These are phyloP conservation scores for Colletotrichum horii DNA, from an alignment of 2,329 filamentous ascomycete species.

Conservation along the genomic window DNA sequence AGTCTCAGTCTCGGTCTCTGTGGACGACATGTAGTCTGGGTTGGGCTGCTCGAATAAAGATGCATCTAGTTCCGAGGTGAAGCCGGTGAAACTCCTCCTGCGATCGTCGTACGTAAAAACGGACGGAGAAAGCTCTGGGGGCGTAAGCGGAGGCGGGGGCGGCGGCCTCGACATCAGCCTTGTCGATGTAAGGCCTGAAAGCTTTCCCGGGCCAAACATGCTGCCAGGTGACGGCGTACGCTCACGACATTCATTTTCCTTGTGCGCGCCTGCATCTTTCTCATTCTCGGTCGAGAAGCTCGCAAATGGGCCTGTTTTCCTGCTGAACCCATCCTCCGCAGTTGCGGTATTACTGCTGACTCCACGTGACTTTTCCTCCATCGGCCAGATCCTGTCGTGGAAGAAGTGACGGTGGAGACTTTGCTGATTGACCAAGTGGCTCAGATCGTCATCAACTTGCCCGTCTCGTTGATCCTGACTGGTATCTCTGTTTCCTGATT, in stretches of 20 bases:
- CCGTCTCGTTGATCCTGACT: neutral
- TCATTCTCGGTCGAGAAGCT: neutral
- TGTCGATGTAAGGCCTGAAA: slow-evolving; percentile 12
- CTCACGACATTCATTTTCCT: neutral
- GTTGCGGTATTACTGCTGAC: slow-evolving; percentile 27
- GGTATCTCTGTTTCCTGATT: neutral
- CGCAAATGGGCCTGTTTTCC: neutral
- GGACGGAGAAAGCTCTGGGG: slow-evolving; percentile 47
- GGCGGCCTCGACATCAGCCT: slow-evolving; percentile 39
- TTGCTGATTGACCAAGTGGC: slow-evolving; percentile 14
- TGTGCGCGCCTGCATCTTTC: neutral
- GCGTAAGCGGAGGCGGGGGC: slow-evolving; percentile 54
- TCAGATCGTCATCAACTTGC: neutral
- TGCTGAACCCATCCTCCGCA: neutral
- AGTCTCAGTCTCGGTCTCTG: slow-evolving; percentile 19
- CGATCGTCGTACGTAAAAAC: slow-evolving; percentile 49
- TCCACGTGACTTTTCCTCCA: slow-evolving; percentile 35
- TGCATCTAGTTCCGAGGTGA: slow-evolving; percentile 38
- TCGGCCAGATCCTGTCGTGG: slow-evolving; percentile 3
- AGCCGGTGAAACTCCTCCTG: slow-evolving; percentile 35
- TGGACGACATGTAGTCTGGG: slow-evolving; percentile 51
- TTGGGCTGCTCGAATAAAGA: slow-evolving; percentile 54
- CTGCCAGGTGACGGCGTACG: neutral
- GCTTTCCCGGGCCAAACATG: neutral
- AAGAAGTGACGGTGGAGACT: slow-evolving; percentile 16